phyloP scores from a whole-genome alignment of 1,139 yeast genomes.

The Yamadazyma blattariae region DNA sequence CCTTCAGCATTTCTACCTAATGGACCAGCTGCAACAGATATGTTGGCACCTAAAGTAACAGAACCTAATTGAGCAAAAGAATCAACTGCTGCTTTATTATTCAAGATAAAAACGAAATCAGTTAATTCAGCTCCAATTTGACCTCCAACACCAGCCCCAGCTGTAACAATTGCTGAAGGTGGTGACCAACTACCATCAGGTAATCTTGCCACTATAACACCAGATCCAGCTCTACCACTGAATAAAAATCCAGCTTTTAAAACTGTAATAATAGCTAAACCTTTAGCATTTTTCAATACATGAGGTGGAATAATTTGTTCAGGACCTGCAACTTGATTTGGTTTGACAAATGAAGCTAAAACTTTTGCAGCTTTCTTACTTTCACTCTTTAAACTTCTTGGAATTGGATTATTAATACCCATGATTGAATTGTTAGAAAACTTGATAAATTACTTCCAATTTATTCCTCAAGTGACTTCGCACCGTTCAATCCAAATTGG shows the following conservation, averaged over 20 bases:
- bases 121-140: constrained; percentile 96
- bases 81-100: constrained; percentile 83
- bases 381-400: constrained; percentile 84
- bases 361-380: constrained; percentile 94
- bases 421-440: constrained; percentile 17
- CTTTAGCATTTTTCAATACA: constrained; percentile 85
- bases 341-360: constrained; percentile 85
- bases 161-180: constrained; percentile 92
- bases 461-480: constrained; percentile 3
- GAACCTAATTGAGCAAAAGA: constrained; percentile 95
- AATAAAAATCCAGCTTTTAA: constrained; percentile 94
- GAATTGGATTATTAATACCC: constrained; percentile 89
- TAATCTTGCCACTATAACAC: constrained; percentile 88
- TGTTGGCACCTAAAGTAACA: constrained; percentile 90
- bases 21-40: constrained; percentile 98
- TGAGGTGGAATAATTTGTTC: constrained; percentile 90
- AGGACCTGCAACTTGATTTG: constrained; percentile 91
- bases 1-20: constrained; percentile 97
- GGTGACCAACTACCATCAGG: constrained; percentile 99
- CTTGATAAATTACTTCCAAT: not conserved
- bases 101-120: constrained; percentile 91
- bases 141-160: constrained; percentile 99
- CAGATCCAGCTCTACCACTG: constrained; percentile 97
- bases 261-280: constrained; percentile 87
- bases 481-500: constrained; percentile 3